Conservation (phyloP, 1,284 basidiomycete species). For the Ganoderma sinense region DNA sequence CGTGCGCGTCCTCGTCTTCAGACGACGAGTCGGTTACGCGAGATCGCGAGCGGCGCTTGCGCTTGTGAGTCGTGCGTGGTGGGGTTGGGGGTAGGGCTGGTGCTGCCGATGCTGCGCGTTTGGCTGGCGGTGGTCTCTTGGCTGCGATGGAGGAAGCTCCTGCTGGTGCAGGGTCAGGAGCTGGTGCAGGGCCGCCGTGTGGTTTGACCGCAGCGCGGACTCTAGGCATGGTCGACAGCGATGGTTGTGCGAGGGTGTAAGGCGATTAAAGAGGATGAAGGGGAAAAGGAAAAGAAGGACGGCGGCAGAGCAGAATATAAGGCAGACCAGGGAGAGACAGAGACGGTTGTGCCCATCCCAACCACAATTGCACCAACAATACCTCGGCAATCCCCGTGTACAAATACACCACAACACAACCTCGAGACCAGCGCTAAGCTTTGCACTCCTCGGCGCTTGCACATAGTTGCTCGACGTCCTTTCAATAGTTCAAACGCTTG, state of each 20-base stretch:
- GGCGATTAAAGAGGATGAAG: not conserved
- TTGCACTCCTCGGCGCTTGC: not conserved
- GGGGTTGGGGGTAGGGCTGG: conserved; percentile 45
- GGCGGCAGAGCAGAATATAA: conserved; percentile 2
- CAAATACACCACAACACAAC: conserved; percentile 16
- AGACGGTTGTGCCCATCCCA: not conserved
- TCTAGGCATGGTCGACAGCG: conserved; percentile 16
- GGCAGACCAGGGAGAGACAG: conserved; percentile 7
- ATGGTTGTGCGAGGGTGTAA: not conserved
- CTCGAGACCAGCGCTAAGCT: not conserved
- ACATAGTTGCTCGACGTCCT: too few species aligned
- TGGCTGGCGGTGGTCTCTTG: conserved; percentile 15
- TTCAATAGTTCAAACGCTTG: too few species aligned
- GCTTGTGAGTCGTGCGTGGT: conserved; percentile 44
- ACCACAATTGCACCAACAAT: conserved; percentile 16
- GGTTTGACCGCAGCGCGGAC: conserved; percentile 20
- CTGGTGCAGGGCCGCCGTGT: conserved; percentile 10
- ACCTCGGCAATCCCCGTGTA: conserved; percentile 2
- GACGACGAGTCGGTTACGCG: conserved; percentile 44
- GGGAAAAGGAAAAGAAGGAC: conserved; percentile 3
- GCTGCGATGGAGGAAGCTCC: conserved; percentile 10
- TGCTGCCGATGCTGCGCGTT: conserved; percentile 14
- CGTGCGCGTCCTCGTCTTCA: conserved; percentile 38
- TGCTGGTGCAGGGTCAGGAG: conserved; percentile 15
- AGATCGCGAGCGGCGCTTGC: conserved; percentile 42